Evolutionary conservation across 176 grass and related monocot species (phyloP), one percentile per base, ranked within the genome.

Genomic region (Dendrocalamus sinicus): DNA sequence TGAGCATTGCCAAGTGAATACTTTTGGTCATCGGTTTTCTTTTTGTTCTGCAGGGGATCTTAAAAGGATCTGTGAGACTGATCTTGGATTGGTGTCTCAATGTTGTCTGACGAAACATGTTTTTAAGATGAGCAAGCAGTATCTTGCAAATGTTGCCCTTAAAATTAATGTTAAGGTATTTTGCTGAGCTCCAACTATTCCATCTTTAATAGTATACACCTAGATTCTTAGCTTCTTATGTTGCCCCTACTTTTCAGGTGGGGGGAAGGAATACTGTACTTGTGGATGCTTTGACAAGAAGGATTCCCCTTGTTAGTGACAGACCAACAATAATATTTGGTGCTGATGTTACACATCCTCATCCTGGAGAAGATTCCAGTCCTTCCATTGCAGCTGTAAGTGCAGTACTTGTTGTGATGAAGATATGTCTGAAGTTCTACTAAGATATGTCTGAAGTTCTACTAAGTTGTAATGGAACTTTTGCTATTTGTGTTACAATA

Each of bases 381-480:
- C 94, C 94, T 76, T 97, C 94, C n/a, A 97, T 94, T 85, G 95
- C 95, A 68, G 95, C 95, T 88, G 95, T 97, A 91, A 93, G 90
- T 85, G 54, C 86, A 88, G 45, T 20, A 37, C 78, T 64, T 71
- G 26, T 72, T 74, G 15, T 39, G 22, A 12, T 26, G 22, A 73
- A 43, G 16, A 59, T 32, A 58, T n/a, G 15, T 59, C 8, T 66
- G 20, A 48, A 82, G 63, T 64, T 72, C 19, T 80, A 8, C 5
- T 54, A 20, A 44, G 14, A 59, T 32, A 58, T n/a, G 15, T 59
- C 8, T 66, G 20, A 48, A 82, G 63, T 64, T 72, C 19, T 80
- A 8, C 5, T 54, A 20, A 44, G 14, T 19, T 78, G 22, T 40
- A 57, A 46, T 89, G 41, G 12, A 55, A 48, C 39, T 64, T 86